These are phyloP conservation scores for Starmerella apis DNA, from an alignment of 805 yeast species.

Conservation along the genomic window DNA sequence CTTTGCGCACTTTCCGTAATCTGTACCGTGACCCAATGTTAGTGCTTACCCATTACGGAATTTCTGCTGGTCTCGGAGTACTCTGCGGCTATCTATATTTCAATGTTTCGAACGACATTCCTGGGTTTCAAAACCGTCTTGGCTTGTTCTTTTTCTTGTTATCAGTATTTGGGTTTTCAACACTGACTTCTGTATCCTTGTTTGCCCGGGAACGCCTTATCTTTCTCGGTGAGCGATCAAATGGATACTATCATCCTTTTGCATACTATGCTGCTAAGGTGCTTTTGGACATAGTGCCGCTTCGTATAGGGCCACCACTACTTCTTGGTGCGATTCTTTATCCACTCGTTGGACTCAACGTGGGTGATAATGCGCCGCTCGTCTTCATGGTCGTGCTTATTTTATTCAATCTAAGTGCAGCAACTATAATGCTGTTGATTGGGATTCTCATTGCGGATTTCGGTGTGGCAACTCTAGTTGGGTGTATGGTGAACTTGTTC, in stretches of 20 bases:
- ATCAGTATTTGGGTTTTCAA: conserved; percentile 87
- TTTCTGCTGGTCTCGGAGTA: conserved; percentile 65
- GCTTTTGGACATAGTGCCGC: conserved; percentile 82
- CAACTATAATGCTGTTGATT: conserved; percentile 73
- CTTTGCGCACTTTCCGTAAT: conserved; percentile 83
- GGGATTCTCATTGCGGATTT: conserved; percentile 83
- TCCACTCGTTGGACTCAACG: conserved; percentile 80
- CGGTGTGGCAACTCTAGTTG: conserved; percentile 82
- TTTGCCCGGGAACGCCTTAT: conserved; percentile 82
- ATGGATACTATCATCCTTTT: conserved; percentile 81
- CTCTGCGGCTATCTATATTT: conserved; percentile 82
- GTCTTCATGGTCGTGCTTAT: conserved; percentile 60
- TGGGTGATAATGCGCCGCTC: conserved; percentile 63
- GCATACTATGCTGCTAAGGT: conserved; percentile 80
- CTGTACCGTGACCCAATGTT: conserved; percentile 85
- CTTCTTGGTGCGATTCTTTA: conserved; percentile 69
- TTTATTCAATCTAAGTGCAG: conserved; percentile 75
- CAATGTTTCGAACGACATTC: conserved; percentile 72
- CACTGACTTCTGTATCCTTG: conserved; percentile 82
- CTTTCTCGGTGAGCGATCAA: conserved; percentile 85
- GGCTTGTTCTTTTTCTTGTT: conserved; percentile 86
- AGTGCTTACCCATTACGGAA: conserved; percentile 70
- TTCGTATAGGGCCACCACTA: conserved; percentile 86
- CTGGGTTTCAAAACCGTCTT: conserved; percentile 92
- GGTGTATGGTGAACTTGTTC: conserved; percentile 72